These are phyloP conservation scores for Suhomyces chickasaworum DNA, from an alignment of 1,139 yeast species.

Conservation along the genomic window DNA sequence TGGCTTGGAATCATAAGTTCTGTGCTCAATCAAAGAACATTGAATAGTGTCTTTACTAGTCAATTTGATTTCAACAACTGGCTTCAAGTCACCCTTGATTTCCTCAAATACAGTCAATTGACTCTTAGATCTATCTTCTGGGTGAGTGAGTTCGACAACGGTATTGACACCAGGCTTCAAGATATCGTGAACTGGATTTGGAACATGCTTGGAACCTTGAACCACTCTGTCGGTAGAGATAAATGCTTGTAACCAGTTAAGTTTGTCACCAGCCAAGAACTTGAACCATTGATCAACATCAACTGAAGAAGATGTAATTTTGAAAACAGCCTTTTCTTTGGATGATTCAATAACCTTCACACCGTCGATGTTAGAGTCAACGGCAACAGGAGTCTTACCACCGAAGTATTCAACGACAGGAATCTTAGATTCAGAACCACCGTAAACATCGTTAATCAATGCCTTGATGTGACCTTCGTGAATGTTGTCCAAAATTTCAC, in stretches of 20 bases:
- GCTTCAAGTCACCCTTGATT: constrained; percentile 69
- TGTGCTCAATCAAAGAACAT: constrained; percentile 80
- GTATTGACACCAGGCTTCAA: constrained; percentile 72
- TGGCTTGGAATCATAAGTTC: constrained; percentile 77
- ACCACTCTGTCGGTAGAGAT: constrained; percentile 77
- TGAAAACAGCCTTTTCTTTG: constrained; percentile 45
- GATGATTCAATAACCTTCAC: constrained; percentile 36
- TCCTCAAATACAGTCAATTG: constrained; percentile 67
- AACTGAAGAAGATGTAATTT: constrained; percentile 47
- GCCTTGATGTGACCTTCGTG: constrained; percentile 86
- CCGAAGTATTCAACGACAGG: constrained; percentile 93
- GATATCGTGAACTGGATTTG: constrained; percentile 78
- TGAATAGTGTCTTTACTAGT: constrained; percentile 53
- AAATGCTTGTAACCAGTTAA: constrained; percentile 92
- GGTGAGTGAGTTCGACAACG: constrained; percentile 62
- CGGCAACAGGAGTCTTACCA: constrained; percentile 52
- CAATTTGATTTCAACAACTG: constrained; percentile 66
- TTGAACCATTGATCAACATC: constrained; percentile 69
- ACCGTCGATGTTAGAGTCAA: constrained; percentile 20
- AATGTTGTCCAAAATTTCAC: constrained; percentile 81
- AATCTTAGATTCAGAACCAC: constrained; percentile 65
- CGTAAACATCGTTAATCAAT: constrained; percentile 69
- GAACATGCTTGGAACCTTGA: constrained; percentile 77
- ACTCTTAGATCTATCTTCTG: constrained; percentile 54
- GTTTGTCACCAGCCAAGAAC: constrained; percentile 74